Evolutionary conservation across 78 protist genomes (phyloP), one percentile per base, ranked within the genome.

Genomic region (Acrasis kona): DNA sequence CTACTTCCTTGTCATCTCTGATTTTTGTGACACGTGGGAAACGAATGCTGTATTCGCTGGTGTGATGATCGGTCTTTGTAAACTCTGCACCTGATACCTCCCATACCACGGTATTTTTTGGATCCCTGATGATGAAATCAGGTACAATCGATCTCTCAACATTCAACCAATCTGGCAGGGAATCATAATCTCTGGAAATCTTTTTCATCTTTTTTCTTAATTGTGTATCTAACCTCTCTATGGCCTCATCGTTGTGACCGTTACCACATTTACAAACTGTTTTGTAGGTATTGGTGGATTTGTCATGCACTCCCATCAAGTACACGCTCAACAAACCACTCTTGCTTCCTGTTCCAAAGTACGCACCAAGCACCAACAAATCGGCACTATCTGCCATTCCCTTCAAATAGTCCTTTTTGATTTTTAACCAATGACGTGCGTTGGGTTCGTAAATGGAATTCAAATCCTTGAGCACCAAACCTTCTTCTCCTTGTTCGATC

Each of bases 321-420:
- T 84, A 87, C 7, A 66, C 72, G 3, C 85, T 65, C 3, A 86
- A 38, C 37, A 87, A 27, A 30, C 91, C 91, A 42, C 90, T 91
- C 2, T 5, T 32, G 7, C 34, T 27, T 35, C 92, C 90, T 3
- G 75, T 40, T 8, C 96, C 96, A 40, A 73, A 88, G 27, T 57
- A 74, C 5, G 84, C 96, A 8, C 93, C 96, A 8, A 92, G n/a
- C 2, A 76, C 86, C 50, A 87, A 74, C 39, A 90, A 39, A 78
- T 92, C 96, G n/a, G 88, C 88, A 4, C 81, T 65, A 70, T 92
- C 96, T 12, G 88, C 88, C 84, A 88, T 66, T n/a, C 86, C 92
- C 12, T 27, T 28, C n/a, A 90, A 34, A 41, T 92, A 92, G 41
- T 92, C 96, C 61, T 84, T 87, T 72, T 92, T 92, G 38, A 92